Percentiles rank a stretch among this genome's conserved stretches.
phyloP scores from a whole-genome alignment of 2,329 filamentous ascomycete genomes.

The Cercospora zeae-maydis region DNA sequence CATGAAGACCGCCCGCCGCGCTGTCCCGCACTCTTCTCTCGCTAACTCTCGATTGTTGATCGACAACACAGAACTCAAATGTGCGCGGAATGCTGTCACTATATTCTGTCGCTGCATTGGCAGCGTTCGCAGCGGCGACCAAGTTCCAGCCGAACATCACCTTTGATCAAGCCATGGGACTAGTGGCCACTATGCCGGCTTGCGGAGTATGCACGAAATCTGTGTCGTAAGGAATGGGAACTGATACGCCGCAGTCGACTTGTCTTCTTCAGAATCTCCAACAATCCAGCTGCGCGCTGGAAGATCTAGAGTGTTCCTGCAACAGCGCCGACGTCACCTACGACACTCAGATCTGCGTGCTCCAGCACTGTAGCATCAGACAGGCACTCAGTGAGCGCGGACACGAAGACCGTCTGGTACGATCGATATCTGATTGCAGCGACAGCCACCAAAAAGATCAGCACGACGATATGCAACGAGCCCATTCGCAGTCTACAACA shows the following conservation, averaged over 20 bases:
- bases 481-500: not conserved
- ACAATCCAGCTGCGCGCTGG: constrained; percentile 10
- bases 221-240: not conserved
- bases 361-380: constrained; percentile 10
- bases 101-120: not conserved
- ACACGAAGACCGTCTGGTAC: not conserved
- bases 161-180: not conserved
- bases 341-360: constrained; percentile 8
- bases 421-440: not conserved
- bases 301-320: constrained; percentile 14
- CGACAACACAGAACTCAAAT: not conserved
- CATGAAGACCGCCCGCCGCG: not conserved
- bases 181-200: not conserved
- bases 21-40: not conserved
- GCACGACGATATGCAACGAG: constrained; percentile 15
- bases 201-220: not conserved
- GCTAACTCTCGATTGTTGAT: not conserved
- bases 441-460: constrained; percentile 19
- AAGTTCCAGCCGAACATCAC: not conserved
- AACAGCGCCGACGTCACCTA: constrained; percentile 3
- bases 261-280: constrained; percentile 9
- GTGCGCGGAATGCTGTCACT: not conserved
- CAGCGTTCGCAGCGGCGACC: not conserved
- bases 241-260: constrained; percentile 2
- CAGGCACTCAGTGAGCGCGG: constrained; percentile 10